Percentiles rank a stretch among this genome's conserved stretches.
phyloP scores from a whole-genome alignment of 176 grass and related monocot genomes.

The Pontederia crassipes region DNA sequence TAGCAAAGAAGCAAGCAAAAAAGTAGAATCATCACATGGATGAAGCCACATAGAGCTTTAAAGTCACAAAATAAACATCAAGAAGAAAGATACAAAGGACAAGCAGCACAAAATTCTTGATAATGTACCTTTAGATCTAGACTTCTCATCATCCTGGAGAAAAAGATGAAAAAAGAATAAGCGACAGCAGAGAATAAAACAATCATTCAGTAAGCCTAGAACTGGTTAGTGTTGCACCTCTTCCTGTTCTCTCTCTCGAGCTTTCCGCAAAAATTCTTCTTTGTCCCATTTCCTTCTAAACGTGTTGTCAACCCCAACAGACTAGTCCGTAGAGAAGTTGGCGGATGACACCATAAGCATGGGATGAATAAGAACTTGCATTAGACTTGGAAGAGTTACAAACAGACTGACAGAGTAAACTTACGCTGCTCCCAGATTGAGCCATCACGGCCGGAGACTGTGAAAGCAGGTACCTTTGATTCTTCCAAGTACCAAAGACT shows the following conservation, averaged over 20 bases:
- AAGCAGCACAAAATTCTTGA: neutral
- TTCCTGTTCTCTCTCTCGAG: slow-evolving; percentile 63
- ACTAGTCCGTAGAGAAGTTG: slow-evolving; percentile 34
- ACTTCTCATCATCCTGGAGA: slow-evolving; percentile 27
- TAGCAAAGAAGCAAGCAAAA: slow-evolving; percentile 1
- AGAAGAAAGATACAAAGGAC: neutral
- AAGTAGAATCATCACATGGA: neutral
- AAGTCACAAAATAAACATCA: neutral
- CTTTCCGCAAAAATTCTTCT: slow-evolving; percentile 84
- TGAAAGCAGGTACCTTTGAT: too few relatives aligned
- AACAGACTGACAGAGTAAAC: too few relatives aligned
- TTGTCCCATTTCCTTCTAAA: slow-evolving; percentile 82
- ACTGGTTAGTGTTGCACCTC: slow-evolving; percentile 30
- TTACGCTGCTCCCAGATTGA: too few relatives aligned
- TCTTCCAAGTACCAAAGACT: too few relatives aligned
- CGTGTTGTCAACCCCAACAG: slow-evolving; percentile 75
- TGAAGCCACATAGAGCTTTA: too few relatives aligned
- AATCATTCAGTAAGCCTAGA: neutral
- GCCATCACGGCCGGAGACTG: too few relatives aligned
- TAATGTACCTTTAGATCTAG: slow-evolving; percentile 59
- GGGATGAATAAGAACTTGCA: too few relatives aligned
- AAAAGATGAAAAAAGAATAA: slow-evolving; percentile 15
- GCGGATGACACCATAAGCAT: neutral
- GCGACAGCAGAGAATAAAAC: neutral
- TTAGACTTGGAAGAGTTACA: too few relatives aligned